phyloP scores from a whole-genome alignment of 2,329 filamentous ascomycete genomes.

The Exophiala spinifera region DNA sequence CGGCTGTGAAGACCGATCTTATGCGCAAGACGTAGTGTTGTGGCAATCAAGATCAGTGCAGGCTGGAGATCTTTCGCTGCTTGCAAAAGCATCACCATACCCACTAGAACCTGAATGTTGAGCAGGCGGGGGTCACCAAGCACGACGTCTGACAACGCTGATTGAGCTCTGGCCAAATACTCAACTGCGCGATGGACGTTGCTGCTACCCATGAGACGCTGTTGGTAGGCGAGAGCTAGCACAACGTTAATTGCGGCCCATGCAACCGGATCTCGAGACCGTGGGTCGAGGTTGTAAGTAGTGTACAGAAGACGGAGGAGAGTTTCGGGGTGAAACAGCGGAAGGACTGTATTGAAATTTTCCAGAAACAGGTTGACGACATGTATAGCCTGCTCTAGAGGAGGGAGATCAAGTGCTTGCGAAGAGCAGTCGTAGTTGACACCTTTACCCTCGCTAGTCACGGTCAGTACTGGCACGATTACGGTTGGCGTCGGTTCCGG shows the following conservation, averaged over 20 bases:
- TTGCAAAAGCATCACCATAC: conserved; percentile 33
- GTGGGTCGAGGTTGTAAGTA: conserved; percentile 6
- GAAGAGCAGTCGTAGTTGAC: neutral
- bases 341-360: conserved; percentile 18
- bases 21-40: conserved; percentile 22
- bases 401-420: conserved; percentile 4
- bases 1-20: conserved; percentile 21
- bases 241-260: conserved; percentile 36
- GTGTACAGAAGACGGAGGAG: conserved; percentile 11
- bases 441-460: neutral
- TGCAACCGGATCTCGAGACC: conserved; percentile 26
- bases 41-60: conserved; percentile 32
- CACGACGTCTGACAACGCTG: conserved; percentile 31
- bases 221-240: conserved; percentile 31
- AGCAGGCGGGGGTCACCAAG: conserved; percentile 30
- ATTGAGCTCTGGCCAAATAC: conserved; percentile 32
- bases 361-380: conserved; percentile 11
- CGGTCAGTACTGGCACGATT: neutral
- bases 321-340: conserved; percentile 16
- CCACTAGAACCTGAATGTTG: conserved; percentile 34
- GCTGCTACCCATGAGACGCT: conserved; percentile 5
- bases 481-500: neutral
- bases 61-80: conserved; percentile 30
- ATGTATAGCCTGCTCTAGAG: conserved; percentile 8
- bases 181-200: conserved; percentile 13